Base-by-base conservation (phyloP, 2,329 filamentous ascomycete species). In the Botryotinia narcissicola region DNA sequence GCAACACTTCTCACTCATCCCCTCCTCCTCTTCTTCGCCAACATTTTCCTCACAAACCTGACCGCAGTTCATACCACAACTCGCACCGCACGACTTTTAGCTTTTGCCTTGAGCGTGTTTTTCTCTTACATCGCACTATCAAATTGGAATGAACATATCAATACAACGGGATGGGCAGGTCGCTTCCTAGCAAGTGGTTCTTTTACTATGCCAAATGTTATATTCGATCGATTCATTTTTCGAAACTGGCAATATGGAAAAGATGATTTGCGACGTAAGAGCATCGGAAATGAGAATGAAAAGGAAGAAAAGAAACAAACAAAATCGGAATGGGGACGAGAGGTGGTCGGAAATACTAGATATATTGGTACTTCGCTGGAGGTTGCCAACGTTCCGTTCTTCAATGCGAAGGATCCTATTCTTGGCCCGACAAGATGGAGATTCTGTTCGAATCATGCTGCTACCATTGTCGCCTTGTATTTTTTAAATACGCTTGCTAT, bases 201-300 rank as follows among this genome's bases (percentile, higher is more conserved):
- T 29, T 64, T 46, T 18, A 42, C 16, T 4, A 42, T 44, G 16
- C 40, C 61, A 9, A 64, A 64, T 42, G n/a, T 46, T 22, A n/a
- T 64, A 12, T 64, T 64, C 40, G 61, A 64, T 29, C 61, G 61
- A 3, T 29, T 64, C 1, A 46, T 64, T n/a, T 22, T 44, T 10
- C 61, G 61, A 32, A 46, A 64, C 9, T 64, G 61, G 61, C n/a
- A 32, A 46, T 64, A 64, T 29, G 61, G 40, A 44, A 46, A 46
- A 12, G 40, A 64, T 9, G n/a, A 64, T 20, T 32, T 64, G 18
- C 22, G n/a, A 29, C n/a, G n/a, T 9, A 20, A 32, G n/a, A 16
- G 16, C 3, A 2, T 44, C 9, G n/a, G n/a, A 7, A 14, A 5
- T 4, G 29, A 32, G 0, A 7, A 44, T 8, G 16, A 20, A 10